phyloP scores from a whole-genome alignment of 2,329 filamentous ascomycete genomes.

The Beauveria australis region DNA sequence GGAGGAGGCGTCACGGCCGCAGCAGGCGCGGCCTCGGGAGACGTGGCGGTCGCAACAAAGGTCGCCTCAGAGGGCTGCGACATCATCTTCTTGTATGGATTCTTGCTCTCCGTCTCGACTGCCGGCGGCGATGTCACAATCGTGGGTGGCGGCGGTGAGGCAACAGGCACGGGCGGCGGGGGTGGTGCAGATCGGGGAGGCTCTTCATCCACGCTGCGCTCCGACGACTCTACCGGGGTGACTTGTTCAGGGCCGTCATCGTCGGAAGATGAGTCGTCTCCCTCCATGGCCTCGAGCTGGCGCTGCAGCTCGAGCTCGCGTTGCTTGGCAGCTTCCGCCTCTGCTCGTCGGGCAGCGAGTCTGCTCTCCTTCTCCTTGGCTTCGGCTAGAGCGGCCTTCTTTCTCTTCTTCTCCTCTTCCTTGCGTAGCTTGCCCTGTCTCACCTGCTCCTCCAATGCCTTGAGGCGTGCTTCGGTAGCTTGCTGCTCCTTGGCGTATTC shows the following conservation, averaged over 20 bases:
- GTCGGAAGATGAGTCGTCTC: slow-evolving; percentile 73
- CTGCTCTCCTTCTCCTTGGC: slow-evolving; percentile 82
- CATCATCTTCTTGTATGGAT: slow-evolving; percentile 91
- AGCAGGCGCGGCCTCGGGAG: slow-evolving; percentile 31
- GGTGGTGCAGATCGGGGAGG: slow-evolving; percentile 47
- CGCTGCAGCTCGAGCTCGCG: slow-evolving; percentile 82
- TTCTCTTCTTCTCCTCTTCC: slow-evolving; percentile 87
- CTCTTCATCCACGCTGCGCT: slow-evolving; percentile 44
- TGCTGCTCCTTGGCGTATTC: slow-evolving; percentile 74
- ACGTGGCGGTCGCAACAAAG: slow-evolving; percentile 34
- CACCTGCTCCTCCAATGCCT: slow-evolving; percentile 88
- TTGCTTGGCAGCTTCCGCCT: slow-evolving; percentile 86
- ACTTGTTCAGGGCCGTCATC: slow-evolving; percentile 71
- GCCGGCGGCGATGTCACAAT: slow-evolving; percentile 45
- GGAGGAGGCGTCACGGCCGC: slow-evolving; percentile 27
- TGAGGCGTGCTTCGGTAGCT: slow-evolving; percentile 73
- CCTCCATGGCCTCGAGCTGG: slow-evolving; percentile 71
- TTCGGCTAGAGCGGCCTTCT: slow-evolving; percentile 79
- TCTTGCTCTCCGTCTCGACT: slow-evolving; percentile 70
- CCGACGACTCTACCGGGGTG: slow-evolving; percentile 52
- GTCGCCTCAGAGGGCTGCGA: slow-evolving; percentile 53
- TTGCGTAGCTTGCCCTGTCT: slow-evolving; percentile 90
- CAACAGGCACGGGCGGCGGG: slow-evolving; percentile 40
- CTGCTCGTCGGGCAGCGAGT: slow-evolving; percentile 75
- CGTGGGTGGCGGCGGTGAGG: slow-evolving; percentile 37